These are phyloP conservation scores for Mrakia frigida DNA, from an alignment of 768 basidiomycete genomes.

Conservation along the genomic window DNA sequence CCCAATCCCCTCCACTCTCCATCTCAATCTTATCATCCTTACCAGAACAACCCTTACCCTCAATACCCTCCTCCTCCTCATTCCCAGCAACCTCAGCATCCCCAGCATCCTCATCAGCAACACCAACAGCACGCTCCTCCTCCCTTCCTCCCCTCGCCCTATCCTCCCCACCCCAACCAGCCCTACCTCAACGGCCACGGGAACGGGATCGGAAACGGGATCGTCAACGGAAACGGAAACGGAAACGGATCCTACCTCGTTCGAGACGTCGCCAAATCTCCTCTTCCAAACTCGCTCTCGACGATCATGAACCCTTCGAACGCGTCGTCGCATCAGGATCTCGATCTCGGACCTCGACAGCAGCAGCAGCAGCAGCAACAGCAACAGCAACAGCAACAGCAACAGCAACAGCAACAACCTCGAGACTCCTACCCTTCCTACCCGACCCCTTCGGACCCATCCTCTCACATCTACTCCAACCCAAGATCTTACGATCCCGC, in stretches of 20 bases:
- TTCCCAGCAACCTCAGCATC: background rate
- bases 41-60: background rate
- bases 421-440: background rate
- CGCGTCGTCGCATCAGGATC: background rate
- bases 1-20: background rate
- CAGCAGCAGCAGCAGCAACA: background rate
- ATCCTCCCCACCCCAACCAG: background rate
- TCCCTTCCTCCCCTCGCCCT: background rate
- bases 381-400: background rate
- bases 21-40: background rate
- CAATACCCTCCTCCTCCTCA: background rate
- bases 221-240: background rate
- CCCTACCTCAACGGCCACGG: background rate
- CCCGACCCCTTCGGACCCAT: background rate
- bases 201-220: background rate
- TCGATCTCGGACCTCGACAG: background rate
- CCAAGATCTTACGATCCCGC: background rate
- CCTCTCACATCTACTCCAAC: background rate
- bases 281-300: slow-evolving; percentile 10
- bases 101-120: background rate
- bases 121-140: background rate
- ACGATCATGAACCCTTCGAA: slow-evolving; percentile 1
- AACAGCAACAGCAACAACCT: background rate
- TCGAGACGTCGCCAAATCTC: background rate
- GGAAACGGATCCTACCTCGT: background rate